phyloP scores from a whole-genome alignment of 495 filamentous ascomycete genomes.

The Cercophora newfieldiana region DNA sequence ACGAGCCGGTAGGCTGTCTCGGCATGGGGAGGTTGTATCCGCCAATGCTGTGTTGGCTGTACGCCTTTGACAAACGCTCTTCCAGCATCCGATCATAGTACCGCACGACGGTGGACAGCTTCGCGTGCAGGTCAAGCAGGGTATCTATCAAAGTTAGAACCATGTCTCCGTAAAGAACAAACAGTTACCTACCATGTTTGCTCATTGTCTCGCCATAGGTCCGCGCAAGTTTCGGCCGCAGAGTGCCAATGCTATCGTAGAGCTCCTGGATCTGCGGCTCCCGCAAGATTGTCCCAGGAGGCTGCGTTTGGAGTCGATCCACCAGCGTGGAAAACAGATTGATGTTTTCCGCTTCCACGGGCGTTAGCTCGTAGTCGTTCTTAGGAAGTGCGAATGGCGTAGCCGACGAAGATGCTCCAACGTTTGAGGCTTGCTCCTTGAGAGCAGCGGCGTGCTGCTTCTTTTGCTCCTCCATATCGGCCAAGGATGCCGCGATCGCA shows the following conservation, averaged over 20 bases:
- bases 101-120: constrained; percentile 94
- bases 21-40: constrained; percentile 52
- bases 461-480: constrained; percentile 98
- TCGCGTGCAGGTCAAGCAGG: constrained; percentile 88
- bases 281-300: constrained; percentile 88
- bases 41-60: constrained; percentile 72
- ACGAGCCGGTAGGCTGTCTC: constrained; percentile 61
- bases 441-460: constrained; percentile 78
- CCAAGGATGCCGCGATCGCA: constrained; percentile 92
- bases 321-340: constrained; percentile 94
- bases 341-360: constrained; percentile 95
- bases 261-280: constrained; percentile 98
- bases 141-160: constrained; percentile 59
- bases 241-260: constrained; percentile 90
- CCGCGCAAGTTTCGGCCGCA: constrained; percentile 90
- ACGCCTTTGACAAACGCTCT: constrained; percentile 88
- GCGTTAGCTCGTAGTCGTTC: constrained; percentile 92
- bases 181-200: constrained; percentile 76
- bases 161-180: constrained; percentile 32
- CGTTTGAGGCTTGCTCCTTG: constrained; percentile 65
- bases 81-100: constrained; percentile 99
- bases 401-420: constrained; percentile 37
- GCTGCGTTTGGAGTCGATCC: constrained; percentile 91
- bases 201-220: constrained; percentile 99
- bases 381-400: constrained; percentile 61